A percentile compares a stretch with the other conserved stretches of the same genome.
Evolutionary conservation across 2,329 filamentous ascomycete genomes (phyloP).

Genomic region (Cladophialophora carrionii): DNA sequence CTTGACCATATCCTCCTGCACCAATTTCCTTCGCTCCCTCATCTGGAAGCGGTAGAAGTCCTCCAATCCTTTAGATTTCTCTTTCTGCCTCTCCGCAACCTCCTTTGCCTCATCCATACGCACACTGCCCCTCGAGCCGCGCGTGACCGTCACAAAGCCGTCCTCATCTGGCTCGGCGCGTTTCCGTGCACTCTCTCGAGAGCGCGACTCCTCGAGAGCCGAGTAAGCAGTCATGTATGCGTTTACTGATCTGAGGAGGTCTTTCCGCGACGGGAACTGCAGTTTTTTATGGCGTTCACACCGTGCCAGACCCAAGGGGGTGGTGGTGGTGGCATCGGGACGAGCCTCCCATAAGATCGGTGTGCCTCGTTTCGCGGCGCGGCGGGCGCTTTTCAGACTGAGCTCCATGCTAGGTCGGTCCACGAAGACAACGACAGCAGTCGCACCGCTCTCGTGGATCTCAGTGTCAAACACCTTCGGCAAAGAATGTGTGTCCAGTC

Average conservation of each 20-base stretch:
- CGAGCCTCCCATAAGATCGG: slow-evolving; percentile 70
- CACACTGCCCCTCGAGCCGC: slow-evolving; percentile 74
- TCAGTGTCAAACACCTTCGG: slow-evolving; percentile 74
- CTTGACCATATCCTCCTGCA: slow-evolving; percentile 69
- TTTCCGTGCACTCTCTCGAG: slow-evolving; percentile 63
- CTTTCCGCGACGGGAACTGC: slow-evolving; percentile 68
- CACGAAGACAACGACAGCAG: slow-evolving; percentile 79
- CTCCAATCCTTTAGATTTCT: slow-evolving; percentile 66
- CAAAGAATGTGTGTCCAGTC: slow-evolving; percentile 64
- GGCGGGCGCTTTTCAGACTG: slow-evolving; percentile 74
- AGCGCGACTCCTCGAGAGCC: slow-evolving; percentile 67
- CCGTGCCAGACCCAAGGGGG: slow-evolving; percentile 56
- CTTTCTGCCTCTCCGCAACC: slow-evolving; percentile 60
- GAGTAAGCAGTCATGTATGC: slow-evolving; percentile 81
- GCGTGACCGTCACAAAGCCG: slow-evolving; percentile 89
- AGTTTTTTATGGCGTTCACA: slow-evolving; percentile 70
- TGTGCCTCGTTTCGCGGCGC: slow-evolving; percentile 60
- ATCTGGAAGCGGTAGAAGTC: slow-evolving; percentile 86
- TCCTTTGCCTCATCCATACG: slow-evolving; percentile 70
- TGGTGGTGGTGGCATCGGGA: slow-evolving; percentile 57
- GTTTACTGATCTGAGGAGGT: slow-evolving; percentile 75
- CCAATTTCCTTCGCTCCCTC: slow-evolving; percentile 75
- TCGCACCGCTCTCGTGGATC: slow-evolving; percentile 72
- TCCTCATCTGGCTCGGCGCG: slow-evolving; percentile 88
- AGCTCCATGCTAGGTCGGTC: slow-evolving; percentile 77